phyloP scores from a whole-genome alignment of 2,329 filamentous ascomycete species.

The Cordyceps tenuipes region DNA sequence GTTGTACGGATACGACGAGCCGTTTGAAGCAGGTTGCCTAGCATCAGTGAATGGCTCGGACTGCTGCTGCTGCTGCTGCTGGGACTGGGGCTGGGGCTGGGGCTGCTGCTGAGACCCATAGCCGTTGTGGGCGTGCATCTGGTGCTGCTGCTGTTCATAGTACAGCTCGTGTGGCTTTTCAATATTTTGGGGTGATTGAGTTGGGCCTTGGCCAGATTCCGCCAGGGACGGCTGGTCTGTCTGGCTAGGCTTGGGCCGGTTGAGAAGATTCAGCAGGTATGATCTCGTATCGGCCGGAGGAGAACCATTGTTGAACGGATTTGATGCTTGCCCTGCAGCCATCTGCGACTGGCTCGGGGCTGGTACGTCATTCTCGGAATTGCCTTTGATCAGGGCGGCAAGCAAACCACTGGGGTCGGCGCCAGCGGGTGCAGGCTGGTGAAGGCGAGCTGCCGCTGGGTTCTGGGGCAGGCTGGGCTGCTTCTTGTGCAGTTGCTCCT shows the following conservation, averaged over 20 bases:
- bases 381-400: slow-evolving; percentile 53
- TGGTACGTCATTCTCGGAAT: slow-evolving; percentile 39
- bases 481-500: slow-evolving; percentile 15
- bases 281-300: slow-evolving; percentile 67
- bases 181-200: slow-evolving; percentile 37
- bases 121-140: slow-evolving; percentile 12
- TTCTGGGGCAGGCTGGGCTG: slow-evolving; percentile 7
- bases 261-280: slow-evolving; percentile 77
- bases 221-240: slow-evolving; percentile 35
- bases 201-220: slow-evolving; percentile 31
- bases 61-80: slow-evolving; percentile 14
- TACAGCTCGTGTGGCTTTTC: slow-evolving; percentile 23
- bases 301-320: slow-evolving; percentile 39
- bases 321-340: slow-evolving; percentile 19
- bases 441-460: slow-evolving; percentile 34
- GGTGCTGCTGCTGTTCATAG: slow-evolving; percentile 23
- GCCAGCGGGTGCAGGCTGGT: slow-evolving; percentile 48
- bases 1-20: slow-evolving; percentile 12
- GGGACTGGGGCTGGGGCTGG: slow-evolving; percentile 14
- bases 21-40: neutral
- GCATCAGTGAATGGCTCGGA: slow-evolving; percentile 6
- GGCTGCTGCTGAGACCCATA: neutral
- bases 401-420: slow-evolving; percentile 51
- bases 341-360: slow-evolving; percentile 19
- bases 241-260: slow-evolving; percentile 63